Evolutionary conservation across 2,329 filamentous ascomycete species (phyloP), one percentile per base, ranked within the genome.

Genomic region (Orbilia oligospora): DNA sequence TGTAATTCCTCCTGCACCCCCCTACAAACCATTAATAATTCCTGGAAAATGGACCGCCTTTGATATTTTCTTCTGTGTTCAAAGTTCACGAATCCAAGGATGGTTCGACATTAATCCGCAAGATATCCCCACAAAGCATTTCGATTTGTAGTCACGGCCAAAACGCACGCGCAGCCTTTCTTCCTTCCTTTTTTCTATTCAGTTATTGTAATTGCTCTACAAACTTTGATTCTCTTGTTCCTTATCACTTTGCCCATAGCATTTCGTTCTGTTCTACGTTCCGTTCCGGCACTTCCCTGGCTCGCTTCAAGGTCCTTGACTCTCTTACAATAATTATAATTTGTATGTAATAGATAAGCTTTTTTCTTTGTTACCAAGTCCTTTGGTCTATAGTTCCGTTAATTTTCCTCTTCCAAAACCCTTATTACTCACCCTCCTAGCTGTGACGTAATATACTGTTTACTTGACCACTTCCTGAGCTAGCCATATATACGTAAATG

Each of bases 291-390:
- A 71, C 49, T 49, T 70, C 48, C 70, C 27, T 49, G 48, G 46
- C 36, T 49, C 36, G 53, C 48, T 64, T 33, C 48, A 36, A 70
- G 36, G 49, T 70, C 53, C 16, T 65, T 61, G 36, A 24, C 53
- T 55, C 41, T 68, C 30, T 46, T 46, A 53, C 46, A 24, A 63
- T 55, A 24, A 53, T 51, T 55, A 61, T 77, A 71, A 77, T 71
- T 77, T 77, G 73, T 77, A 77, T 68, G 67, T 77, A 77, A 71
- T 77, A 77, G 73, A 77, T 77, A 71, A 65, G 10, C 20, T 16
- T 61, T 46, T 61, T 58, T 30, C 6, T 6, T 30, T 30, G 6
- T 30, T 6, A 30, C 6, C 6, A 30, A 30, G 27, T 30, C 6
- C 6, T 6, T 6, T 30, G 6, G 27, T 30, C 27, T 6, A 30